A percentile compares a stretch with the other conserved stretches of the same genome.
Evolutionary conservation across 2,329 filamentous ascomycete genomes (phyloP).

Genomic region (Coniosporium tulheliwenetii): DNA sequence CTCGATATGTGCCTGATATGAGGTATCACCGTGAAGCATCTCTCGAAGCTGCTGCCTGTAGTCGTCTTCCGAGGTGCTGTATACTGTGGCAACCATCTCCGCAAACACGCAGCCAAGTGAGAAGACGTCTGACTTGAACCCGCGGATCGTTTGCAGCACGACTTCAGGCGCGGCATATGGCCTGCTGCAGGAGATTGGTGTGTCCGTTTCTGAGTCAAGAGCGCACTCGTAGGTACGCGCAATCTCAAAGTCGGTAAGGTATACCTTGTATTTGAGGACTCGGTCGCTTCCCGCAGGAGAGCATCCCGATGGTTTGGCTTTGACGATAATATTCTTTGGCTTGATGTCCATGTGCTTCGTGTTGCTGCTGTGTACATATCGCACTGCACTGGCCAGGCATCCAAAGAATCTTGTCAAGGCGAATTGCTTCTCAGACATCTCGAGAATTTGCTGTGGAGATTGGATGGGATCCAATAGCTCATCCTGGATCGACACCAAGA

Average conservation of each 20-base stretch:
- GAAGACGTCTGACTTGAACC: conserved; percentile 14
- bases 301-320: neutral
- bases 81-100: conserved; percentile 4
- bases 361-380: conserved; percentile 6
- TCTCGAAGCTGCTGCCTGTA: too few species aligned
- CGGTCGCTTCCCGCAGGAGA: conserved; percentile 3
- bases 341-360: conserved; percentile 15
- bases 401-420: neutral
- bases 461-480: neutral
- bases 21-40: too few species aligned
- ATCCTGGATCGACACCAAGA: conserved; percentile 4
- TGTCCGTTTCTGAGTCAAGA: conserved; percentile 8
- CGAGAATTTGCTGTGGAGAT: neutral
- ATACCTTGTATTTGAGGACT: conserved; percentile 12
- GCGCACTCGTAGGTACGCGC: conserved; percentile 9
- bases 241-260: conserved; percentile 21
- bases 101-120: conserved; percentile 11
- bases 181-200: conserved; percentile 11
- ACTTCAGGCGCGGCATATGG: conserved; percentile 21
- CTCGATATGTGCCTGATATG: too few species aligned
- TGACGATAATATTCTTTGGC: conserved; percentile 11
- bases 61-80: too few species aligned
- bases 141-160: conserved; percentile 11
- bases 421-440: neutral
- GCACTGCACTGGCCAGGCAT: conserved; percentile 7